A percentile compares a stretch with the other conserved stretches of the same genome.
phyloP scores from a whole-genome alignment of 2,329 filamentous ascomycete genomes.

The Calonectria crousiana region DNA sequence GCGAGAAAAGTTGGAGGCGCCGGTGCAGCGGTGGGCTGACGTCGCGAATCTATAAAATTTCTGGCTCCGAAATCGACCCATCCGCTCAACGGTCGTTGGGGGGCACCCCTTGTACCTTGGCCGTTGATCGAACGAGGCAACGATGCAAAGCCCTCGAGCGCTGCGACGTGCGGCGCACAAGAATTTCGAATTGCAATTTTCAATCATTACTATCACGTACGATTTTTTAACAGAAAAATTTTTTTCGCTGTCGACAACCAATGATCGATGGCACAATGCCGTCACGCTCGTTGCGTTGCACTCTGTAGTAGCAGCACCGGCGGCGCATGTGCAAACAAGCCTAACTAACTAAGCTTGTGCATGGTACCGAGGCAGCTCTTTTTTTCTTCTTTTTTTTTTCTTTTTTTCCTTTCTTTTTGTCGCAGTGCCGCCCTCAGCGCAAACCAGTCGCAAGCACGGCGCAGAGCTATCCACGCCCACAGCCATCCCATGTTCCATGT shows the following conservation, averaged over 20 bases:
- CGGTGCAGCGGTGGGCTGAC: slow-evolving; percentile 44
- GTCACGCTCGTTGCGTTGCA: background rate
- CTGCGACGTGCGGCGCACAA: slow-evolving; percentile 16
- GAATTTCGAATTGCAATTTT: background rate
- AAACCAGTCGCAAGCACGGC: background rate
- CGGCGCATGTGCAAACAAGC: background rate
- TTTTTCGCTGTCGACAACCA: background rate
- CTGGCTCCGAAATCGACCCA: slow-evolving; percentile 45
- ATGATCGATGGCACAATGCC: background rate
- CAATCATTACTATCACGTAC: background rate
- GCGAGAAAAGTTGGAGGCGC: slow-evolving; percentile 28
- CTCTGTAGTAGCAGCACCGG: background rate
- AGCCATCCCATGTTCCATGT: background rate
- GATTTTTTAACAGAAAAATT: background rate
- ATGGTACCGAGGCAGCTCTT: background rate
- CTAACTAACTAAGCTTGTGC: background rate
- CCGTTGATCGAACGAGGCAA: slow-evolving; percentile 4
- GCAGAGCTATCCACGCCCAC: background rate
- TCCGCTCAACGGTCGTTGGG: slow-evolving; percentile 25
- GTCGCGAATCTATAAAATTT: slow-evolving; percentile 41
- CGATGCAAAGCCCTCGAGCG: background rate
- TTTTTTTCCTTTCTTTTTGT: background rate
- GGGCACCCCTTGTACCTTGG: slow-evolving; percentile 21
- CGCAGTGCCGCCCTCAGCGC: slow-evolving; percentile 15
- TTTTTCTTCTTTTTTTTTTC: background rate